Conservation (phyloP, 345 rosid genomes). For the Eucalyptus polyanthemos region DNA sequence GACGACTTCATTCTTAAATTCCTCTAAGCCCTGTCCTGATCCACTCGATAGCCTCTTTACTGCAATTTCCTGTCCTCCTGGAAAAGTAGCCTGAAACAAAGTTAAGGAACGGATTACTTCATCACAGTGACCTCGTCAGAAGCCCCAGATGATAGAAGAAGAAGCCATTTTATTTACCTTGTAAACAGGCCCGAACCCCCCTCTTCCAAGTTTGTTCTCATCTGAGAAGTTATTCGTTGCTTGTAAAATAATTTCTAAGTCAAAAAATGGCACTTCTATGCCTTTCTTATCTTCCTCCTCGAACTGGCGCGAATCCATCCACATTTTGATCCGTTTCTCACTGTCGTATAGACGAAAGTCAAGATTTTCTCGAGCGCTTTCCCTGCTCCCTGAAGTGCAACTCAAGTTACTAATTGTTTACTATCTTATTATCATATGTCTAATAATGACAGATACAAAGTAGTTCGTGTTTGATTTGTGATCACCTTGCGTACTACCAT, state of each 20-base stretch:
- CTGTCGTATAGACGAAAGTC: slow-evolving; percentile 1
- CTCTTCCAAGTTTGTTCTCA: slow-evolving; percentile 38
- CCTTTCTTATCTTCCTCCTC: slow-evolving; percentile 14
- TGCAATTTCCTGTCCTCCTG: no score
- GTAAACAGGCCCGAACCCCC: slow-evolving; percentile 58
- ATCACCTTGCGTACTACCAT: no score
- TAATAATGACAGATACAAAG: not conserved
- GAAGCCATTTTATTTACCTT: slow-evolving; percentile 6
- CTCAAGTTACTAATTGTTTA: not conserved
- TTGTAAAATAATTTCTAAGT: slow-evolving; percentile 18
- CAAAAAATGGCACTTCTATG: slow-evolving; percentile 29
- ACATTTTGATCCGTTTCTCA: slow-evolving; percentile 10
- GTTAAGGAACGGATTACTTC: not conserved
- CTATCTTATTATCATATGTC: no score
- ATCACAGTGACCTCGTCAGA: not conserved
- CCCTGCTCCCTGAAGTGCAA: slow-evolving; percentile 1
- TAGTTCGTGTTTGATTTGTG: not conserved
- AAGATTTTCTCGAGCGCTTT: not conserved
- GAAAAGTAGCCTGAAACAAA: no score
- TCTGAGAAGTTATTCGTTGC: slow-evolving; percentile 39
- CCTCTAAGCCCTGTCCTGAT: no score
- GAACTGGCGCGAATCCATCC: slow-evolving; percentile 4
- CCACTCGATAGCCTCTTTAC: no score
- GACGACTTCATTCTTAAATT: no score
- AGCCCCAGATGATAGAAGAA: not conserved